Conservation (phyloP, 1,139 yeast genomes). For the Saccharomycopsis hybrid region DNA sequence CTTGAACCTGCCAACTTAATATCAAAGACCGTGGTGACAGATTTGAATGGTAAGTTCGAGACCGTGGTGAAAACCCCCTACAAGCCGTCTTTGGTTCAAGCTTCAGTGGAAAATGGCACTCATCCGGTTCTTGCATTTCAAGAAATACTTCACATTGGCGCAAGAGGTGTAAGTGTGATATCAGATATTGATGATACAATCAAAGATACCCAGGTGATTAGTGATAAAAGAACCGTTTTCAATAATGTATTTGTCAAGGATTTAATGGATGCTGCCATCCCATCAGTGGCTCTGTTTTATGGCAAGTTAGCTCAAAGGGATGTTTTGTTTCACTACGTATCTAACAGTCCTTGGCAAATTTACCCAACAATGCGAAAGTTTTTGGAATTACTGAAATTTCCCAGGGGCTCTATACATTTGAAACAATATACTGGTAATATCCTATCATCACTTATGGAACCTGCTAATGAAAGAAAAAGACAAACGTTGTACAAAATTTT, state of each 20-base stretch:
- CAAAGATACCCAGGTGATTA: slow-evolving; percentile 81
- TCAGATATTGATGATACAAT: slow-evolving; percentile 95
- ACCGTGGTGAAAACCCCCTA: slow-evolving; percentile 44
- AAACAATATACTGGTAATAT: slow-evolving; percentile 81
- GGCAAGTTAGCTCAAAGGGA: slow-evolving; percentile 31
- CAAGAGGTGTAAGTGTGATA: slow-evolving; percentile 62
- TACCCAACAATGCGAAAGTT: slow-evolving; percentile 60
- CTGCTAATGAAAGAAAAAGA: slow-evolving; percentile 75
- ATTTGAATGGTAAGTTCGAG: slow-evolving; percentile 54
- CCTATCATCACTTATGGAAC: slow-evolving; percentile 75
- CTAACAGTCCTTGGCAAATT: slow-evolving; percentile 92
- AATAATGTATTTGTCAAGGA: slow-evolving; percentile 68
- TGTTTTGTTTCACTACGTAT: slow-evolving; percentile 71
- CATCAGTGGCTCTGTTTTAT: slow-evolving; percentile 73
- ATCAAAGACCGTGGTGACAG: slow-evolving; percentile 37
- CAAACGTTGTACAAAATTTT: slow-evolving; percentile 56
- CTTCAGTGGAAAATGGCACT: slow-evolving; percentile 29
- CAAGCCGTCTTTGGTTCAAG: slow-evolving; percentile 46
- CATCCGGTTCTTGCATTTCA: slow-evolving; percentile 42
- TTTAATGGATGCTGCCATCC: slow-evolving; percentile 59
- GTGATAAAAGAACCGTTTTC: slow-evolving; percentile 77
- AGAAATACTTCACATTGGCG: slow-evolving; percentile 38
- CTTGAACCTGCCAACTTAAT: slow-evolving; percentile 26
- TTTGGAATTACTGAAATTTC: slow-evolving; percentile 50
- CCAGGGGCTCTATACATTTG: slow-evolving; percentile 67